Evolutionary conservation across 2,329 filamentous ascomycete species (phyloP).

Genomic region (Trichoderma sp.): DNA sequence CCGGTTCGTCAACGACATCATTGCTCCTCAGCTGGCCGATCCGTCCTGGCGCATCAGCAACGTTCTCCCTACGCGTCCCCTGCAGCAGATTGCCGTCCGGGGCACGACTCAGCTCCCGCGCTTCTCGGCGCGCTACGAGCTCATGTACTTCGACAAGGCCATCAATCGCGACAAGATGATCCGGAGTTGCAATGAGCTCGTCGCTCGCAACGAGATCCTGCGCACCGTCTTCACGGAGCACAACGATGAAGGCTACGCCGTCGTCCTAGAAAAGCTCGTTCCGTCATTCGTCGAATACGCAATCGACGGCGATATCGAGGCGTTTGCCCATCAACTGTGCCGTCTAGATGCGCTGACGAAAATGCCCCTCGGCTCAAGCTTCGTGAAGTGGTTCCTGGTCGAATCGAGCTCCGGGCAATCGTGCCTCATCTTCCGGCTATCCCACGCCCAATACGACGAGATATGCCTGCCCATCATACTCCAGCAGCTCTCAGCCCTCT

Average conservation of each 20-base stretch:
- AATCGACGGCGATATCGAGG: slow-evolving; percentile 51
- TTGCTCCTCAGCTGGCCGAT: slow-evolving; percentile 56
- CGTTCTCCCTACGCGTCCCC: slow-evolving; percentile 59
- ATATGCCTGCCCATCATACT: slow-evolving; percentile 66
- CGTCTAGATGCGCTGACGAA: slow-evolving; percentile 57
- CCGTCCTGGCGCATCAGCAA: slow-evolving; percentile 55
- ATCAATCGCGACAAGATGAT: slow-evolving; percentile 55
- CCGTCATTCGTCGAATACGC: slow-evolving; percentile 56
- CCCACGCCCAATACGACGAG: slow-evolving; percentile 71
- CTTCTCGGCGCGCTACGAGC: slow-evolving; percentile 65
- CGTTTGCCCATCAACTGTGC: slow-evolving; percentile 57
- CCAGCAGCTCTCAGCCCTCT: slow-evolving; percentile 59
- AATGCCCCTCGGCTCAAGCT: slow-evolving; percentile 61
- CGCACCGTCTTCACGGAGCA: slow-evolving; percentile 65
- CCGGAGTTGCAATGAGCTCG: slow-evolving; percentile 56
- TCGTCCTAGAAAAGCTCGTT: slow-evolving; percentile 59
- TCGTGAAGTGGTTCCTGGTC: slow-evolving; percentile 62
- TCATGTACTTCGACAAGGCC: slow-evolving; percentile 60
- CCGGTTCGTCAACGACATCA: slow-evolving; percentile 48
- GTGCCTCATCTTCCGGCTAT: slow-evolving; percentile 62
- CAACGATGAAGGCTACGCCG: slow-evolving; percentile 54
- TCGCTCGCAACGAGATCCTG: slow-evolving; percentile 64
- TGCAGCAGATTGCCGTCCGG: slow-evolving; percentile 61
- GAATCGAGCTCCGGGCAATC: slow-evolving; percentile 35
- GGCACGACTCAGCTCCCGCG: slow-evolving; percentile 60